phyloP scores from a whole-genome alignment of 306 rosid genomes.

The Betula pendula region DNA sequence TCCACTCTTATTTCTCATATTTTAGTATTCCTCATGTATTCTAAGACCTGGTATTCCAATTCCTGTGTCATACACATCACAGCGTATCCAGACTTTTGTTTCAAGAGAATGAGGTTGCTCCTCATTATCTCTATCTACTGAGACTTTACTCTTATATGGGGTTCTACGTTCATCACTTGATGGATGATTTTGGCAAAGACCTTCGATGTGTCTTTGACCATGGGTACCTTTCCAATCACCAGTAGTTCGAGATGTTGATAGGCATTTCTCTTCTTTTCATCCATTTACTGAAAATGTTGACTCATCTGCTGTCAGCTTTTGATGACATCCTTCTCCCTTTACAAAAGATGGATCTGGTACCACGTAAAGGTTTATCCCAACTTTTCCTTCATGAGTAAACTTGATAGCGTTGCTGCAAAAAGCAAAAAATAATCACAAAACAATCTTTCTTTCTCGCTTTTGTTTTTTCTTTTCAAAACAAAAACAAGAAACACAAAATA shows the following conservation, averaged over 20 bases:
- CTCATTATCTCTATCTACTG: constrained; percentile 47
- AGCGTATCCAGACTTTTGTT: constrained; percentile 82
- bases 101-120: constrained; percentile 51
- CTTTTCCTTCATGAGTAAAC: constrained; percentile 95
- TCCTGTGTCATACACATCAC: constrained; percentile 94
- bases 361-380: constrained; percentile 76
- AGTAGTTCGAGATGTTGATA: constrained; percentile 33
- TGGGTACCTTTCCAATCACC: constrained; percentile 33
- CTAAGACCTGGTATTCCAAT: constrained; percentile 99
- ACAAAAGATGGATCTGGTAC: constrained; percentile 56
- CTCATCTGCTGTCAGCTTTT: constrained; percentile 36
- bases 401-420: constrained; percentile 85
- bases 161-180: constrained; percentile 48
- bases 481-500: too few species aligned
- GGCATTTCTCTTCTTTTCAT: constrained; percentile 47
- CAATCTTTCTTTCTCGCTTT: too few species aligned
- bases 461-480: too few species aligned
- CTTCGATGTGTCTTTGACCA: constrained; percentile 37
- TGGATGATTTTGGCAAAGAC: constrained; percentile 36
- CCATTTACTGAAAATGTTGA: constrained; percentile 43
- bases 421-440: neutral
- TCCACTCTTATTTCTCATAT: too few species aligned
- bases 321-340: constrained; percentile 44
- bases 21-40: too few species aligned
- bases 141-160: constrained; percentile 49